A percentile compares a stretch with the other conserved stretches of the same genome.
phyloP scores from a whole-genome alignment of 2,329 filamentous ascomycete genomes.

The Phaeosphaeriaceae sp. region DNA sequence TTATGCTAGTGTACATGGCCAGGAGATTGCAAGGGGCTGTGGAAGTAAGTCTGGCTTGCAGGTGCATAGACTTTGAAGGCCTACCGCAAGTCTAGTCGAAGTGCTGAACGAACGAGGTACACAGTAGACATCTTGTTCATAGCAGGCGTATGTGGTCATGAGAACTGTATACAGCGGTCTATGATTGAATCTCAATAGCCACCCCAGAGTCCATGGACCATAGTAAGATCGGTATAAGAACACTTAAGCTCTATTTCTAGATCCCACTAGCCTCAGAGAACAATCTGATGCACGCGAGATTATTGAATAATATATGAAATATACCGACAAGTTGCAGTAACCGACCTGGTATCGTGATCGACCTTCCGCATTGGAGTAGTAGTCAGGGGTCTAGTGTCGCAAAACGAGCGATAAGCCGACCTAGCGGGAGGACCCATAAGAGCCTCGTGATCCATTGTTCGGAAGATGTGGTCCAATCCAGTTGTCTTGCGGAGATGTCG shows the following conservation, averaged over 20 bases:
- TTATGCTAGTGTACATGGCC: conserved; percentile 1
- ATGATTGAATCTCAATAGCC: neutral
- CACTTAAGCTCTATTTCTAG: neutral
- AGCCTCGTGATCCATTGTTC: neutral
- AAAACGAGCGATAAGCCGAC: conserved; percentile 6
- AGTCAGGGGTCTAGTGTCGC: conserved; percentile 5
- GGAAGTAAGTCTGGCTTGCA: neutral
- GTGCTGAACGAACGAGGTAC: neutral
- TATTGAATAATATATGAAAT: conserved; percentile 9
- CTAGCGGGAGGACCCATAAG: neutral
- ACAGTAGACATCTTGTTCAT: neutral
- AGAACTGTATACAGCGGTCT: neutral
- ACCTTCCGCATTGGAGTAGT: conserved; percentile 8
- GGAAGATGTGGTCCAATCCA: neutral
- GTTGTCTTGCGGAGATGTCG: neutral
- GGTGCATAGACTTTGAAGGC: neutral
- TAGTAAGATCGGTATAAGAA: neutral
- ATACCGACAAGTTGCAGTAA: neutral
- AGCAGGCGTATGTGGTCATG: neutral
- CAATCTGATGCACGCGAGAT: conserved; percentile 3
- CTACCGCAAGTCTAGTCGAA: neutral
- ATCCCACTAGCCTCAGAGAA: neutral
- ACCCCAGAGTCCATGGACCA: neutral
- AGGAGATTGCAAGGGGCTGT: neutral
- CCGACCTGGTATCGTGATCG: neutral